phyloP scores from a whole-genome alignment of 2,329 filamentous ascomycete genomes.

The Aaosphaeria pasadenensis region DNA sequence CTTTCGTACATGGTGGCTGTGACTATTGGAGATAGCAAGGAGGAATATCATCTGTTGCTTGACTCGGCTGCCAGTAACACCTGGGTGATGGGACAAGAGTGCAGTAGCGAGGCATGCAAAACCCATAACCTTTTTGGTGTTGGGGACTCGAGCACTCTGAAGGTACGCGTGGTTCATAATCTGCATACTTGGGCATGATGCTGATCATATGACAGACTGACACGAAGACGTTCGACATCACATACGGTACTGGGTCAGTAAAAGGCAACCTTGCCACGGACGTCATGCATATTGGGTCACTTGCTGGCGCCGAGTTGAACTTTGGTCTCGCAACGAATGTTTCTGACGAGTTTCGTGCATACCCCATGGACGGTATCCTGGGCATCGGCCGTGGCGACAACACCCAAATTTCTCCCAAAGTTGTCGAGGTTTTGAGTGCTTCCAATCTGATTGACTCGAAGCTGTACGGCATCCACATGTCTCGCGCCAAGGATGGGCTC shows the following conservation, averaged over 20 bases:
- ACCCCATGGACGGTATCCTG: constrained; percentile 85
- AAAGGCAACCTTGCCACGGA: constrained; percentile 66
- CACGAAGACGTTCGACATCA: constrained; percentile 59
- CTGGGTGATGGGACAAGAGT: constrained; percentile 77
- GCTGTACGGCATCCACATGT: constrained; percentile 69
- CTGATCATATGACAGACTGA: constrained; percentile 35
- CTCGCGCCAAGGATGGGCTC: constrained; percentile 60
- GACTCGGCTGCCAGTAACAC: constrained; percentile 63
- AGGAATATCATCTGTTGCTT: constrained; percentile 53
- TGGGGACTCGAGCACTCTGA: constrained; percentile 62
- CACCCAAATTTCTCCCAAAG: constrained; percentile 51
- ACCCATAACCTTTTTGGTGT: constrained; percentile 69
- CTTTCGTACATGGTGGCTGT: constrained; percentile 54
- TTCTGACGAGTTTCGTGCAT: constrained; percentile 70
- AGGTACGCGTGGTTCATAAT: constrained; percentile 16
- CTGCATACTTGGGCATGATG: no score
- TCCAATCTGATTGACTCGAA: constrained; percentile 61
- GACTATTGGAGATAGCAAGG: constrained; percentile 48
- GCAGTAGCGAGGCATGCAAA: constrained; percentile 63
- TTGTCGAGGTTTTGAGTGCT: constrained; percentile 61
- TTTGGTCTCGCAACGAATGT: constrained; percentile 73
- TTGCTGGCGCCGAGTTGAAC: constrained; percentile 57
- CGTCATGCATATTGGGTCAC: constrained; percentile 62
- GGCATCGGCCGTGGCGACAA: constrained; percentile 64
- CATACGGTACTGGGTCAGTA: constrained; percentile 76